phyloP scores from a whole-genome alignment of 371 early-diverging fungal species.

The Modicella reniformis region DNA sequence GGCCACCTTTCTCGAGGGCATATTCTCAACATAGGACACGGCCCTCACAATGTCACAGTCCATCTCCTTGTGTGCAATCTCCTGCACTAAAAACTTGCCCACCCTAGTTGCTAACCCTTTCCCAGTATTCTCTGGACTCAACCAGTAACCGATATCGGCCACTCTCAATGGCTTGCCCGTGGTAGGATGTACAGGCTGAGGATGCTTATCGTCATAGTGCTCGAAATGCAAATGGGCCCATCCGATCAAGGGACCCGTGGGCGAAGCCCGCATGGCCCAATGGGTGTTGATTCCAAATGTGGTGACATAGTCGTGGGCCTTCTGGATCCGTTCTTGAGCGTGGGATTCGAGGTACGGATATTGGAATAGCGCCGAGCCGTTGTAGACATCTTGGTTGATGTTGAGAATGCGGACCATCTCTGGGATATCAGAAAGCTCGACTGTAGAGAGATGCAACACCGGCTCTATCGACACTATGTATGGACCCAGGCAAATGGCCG shows the following conservation, averaged over 20 bases:
- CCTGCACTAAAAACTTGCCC: constrained; percentile 23
- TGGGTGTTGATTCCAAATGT: constrained; percentile 29
- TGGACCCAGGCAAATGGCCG: constrained; percentile 25
- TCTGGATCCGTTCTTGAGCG: constrained; percentile 28
- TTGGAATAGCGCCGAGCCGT: constrained; percentile 35
- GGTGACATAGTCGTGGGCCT: constrained; percentile 17
- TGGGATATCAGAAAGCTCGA: constrained; percentile 33
- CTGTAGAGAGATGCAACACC: constrained; percentile 23
- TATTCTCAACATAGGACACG: constrained; percentile 34
- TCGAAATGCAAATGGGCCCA: constrained; percentile 44
- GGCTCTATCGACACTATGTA: constrained; percentile 23
- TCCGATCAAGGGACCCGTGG: constrained; percentile 33
- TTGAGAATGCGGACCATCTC: constrained; percentile 46
- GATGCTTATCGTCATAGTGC: constrained; percentile 12
- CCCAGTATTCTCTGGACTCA: constrained; percentile 40
- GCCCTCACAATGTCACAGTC: constrained; percentile 40
- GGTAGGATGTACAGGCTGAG: constrained; percentile 21
- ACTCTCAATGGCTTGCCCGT: constrained; percentile 18
- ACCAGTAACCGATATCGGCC: constrained; percentile 44
- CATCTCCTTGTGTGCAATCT: constrained; percentile 33
- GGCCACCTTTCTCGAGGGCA: constrained; percentile 23
- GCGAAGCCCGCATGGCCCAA: constrained; percentile 26
- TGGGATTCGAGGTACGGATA: constrained; percentile 43
- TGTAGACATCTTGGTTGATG: constrained; percentile 40
- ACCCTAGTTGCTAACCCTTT: constrained; percentile 28